Evolutionary conservation across 140 eudicot species (phyloP).

Genomic region (Bidens hawaiensis): DNA sequence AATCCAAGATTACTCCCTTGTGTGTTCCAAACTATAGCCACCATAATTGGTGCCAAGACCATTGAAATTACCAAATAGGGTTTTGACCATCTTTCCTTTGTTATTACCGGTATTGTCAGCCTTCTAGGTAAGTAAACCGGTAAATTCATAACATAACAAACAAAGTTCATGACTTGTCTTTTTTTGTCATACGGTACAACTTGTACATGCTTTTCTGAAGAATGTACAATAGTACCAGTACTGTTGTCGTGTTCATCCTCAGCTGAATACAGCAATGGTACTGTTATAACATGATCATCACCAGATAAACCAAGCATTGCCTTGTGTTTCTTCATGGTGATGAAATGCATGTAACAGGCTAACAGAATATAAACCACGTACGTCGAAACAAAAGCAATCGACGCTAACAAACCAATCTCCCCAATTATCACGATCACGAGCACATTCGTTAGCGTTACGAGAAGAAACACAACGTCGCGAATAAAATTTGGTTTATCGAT

Average conservation of each 20-base stretch:
- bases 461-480: slow-evolving; percentile 55
- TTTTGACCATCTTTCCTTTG: slow-evolving; percentile 66
- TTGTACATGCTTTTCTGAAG: neutral
- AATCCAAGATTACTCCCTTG: slow-evolving; percentile 15
- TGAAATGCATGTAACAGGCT: slow-evolving; percentile 47
- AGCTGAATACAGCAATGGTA: slow-evolving; percentile 35
- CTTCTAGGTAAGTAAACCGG: slow-evolving; percentile 66
- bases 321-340: slow-evolving; percentile 20
- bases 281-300: neutral
- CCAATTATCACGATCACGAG: slow-evolving; percentile 39
- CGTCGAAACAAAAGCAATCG: slow-evolving; percentile 40
- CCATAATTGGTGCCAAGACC: slow-evolving; percentile 45
- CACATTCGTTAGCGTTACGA: slow-evolving; percentile 41
- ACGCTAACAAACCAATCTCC: slow-evolving; percentile 29
- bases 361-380: slow-evolving; percentile 43
- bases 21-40: slow-evolving; percentile 39
- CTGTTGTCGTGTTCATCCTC: slow-evolving; percentile 50
- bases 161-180: slow-evolving; percentile 1
- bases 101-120: slow-evolving; percentile 61
- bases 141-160: slow-evolving; percentile 32
- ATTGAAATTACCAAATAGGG: slow-evolving; percentile 43
- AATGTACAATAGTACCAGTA: too few relatives aligned
- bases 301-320: neutral
- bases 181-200: neutral
- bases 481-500: slow-evolving; percentile 47